Base-by-base conservation (phyloP, 768 basidiomycete genomes). In the Mycena crocata region DNA sequence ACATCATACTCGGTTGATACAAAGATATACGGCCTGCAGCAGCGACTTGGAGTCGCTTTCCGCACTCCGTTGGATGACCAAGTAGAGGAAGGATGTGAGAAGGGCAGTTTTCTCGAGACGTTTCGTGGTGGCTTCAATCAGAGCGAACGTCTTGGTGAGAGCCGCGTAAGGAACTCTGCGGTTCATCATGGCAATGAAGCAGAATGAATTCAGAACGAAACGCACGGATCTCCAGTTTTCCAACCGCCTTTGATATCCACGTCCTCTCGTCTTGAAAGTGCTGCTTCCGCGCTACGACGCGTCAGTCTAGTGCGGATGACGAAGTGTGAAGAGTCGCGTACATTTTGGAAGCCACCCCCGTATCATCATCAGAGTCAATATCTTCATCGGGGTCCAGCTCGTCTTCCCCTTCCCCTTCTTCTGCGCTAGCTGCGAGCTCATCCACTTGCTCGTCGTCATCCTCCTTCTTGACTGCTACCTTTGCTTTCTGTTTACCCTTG, bases 121-220 rank as follows among this genome's bases (percentile, higher is more conserved):
- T 74, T 98, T 99, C 1, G 96, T 98, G 12, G 98, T 99, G 6
- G 89, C 88, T 77, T 98, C 96, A 67, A 99, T 99, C 32, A 93
- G 80, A 21, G 90, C 85, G 76, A 99, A 99, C 0, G 92, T 88
- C 70, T 94, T 91, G 12, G 95, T 89, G 37, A 99, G 86, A 8
- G 98, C 94, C 21, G 94, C 92, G 75, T 99, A 99, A 0, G 98
- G 98, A 14, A 98, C 92, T 5, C 96, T 98, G 66, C 31, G 56
- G 19, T 7, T 30, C 31, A 37, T 30, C 4, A 45, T 68, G 48
- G 66, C 39, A 57, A 8, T 44, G 23, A 19, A 34, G 17, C n/a
- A 14, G 1, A 17, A 51, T 32, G 30, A 34, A 8, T 56, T 8
- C 23, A 5, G 17, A 26, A 56, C 32, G 23, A 44, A n/a, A 85